These are phyloP conservation scores for Penicillium diatomitis DNA, from an alignment of 495 filamentous ascomycete genomes.

Conservation along the genomic window DNA sequence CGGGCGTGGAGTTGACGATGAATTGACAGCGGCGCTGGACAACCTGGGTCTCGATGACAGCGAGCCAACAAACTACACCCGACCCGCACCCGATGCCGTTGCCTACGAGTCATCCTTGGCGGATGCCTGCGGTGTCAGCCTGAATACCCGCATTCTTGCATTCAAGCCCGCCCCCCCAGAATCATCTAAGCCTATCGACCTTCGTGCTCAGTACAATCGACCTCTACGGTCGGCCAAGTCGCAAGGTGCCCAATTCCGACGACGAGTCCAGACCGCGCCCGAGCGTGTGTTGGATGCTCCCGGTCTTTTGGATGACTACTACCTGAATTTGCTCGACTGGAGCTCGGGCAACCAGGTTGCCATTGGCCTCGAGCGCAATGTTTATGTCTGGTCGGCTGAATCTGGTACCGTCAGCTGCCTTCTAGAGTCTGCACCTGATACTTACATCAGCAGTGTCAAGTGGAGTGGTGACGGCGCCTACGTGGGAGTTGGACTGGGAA, in stretches of 20 bases:
- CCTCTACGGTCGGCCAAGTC: slow-evolving; percentile 72
- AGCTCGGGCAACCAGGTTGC: slow-evolving; percentile 95
- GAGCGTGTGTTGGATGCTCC: slow-evolving; percentile 97
- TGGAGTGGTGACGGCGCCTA: slow-evolving; percentile 98
- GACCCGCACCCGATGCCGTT: slow-evolving; percentile 73
- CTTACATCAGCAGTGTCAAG: slow-evolving; percentile 95
- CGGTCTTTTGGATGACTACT: slow-evolving; percentile 95
- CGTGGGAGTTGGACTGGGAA: slow-evolving; percentile 87
- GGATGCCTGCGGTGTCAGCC: slow-evolving; percentile 80
- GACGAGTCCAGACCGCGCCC: slow-evolving; percentile 85
- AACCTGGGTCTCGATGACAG: slow-evolving; percentile 62
- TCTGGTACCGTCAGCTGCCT: slow-evolving; percentile 79
- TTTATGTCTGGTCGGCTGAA: slow-evolving; percentile 99
- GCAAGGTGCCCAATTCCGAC: slow-evolving; percentile 71
- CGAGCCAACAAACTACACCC: slow-evolving; percentile 51
- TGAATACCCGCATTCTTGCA: slow-evolving; percentile 92
- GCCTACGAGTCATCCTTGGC: slow-evolving; percentile 92
- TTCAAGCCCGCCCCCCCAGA: slow-evolving; percentile 97
- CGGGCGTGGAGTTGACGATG: slow-evolving; percentile 57
- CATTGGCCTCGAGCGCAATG: slow-evolving; percentile 90
- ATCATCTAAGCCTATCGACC: slow-evolving; percentile 94
- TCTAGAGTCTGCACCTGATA: slow-evolving; percentile 76
- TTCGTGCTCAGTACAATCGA: slow-evolving; percentile 95
- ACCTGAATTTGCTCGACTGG: slow-evolving; percentile 97
- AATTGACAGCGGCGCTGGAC: slow-evolving; percentile 69